Conservation (phyloP, 495 filamentous ascomycete species). For the Aspergillus bridgeri region DNA sequence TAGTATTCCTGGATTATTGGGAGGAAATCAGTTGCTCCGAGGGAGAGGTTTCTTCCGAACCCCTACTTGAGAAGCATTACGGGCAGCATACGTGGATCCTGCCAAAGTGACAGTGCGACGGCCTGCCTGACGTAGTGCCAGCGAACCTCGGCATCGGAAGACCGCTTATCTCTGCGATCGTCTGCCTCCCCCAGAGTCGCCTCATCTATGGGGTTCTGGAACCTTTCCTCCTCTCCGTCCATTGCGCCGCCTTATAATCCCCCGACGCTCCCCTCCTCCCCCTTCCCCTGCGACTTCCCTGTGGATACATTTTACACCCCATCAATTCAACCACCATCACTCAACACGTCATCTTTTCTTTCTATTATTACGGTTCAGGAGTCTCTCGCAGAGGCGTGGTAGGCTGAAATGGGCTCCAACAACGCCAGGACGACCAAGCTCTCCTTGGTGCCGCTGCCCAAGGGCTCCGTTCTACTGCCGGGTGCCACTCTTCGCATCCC, state of each 20-base stretch:
- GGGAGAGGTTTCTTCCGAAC: no score
- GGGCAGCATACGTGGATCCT: not conserved
- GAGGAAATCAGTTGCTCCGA: not conserved
- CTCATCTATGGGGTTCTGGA: slow-evolving; percentile 33
- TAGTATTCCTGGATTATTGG: not conserved
- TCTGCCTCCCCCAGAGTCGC: slow-evolving; percentile 37
- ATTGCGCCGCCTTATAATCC: slow-evolving; percentile 1
- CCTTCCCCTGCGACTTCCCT: slow-evolving; percentile 4
- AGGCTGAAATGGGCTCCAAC: slow-evolving; percentile 40
- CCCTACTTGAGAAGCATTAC: not conserved
- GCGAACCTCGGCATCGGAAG: slow-evolving; percentile 44
- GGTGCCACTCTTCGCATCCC: slow-evolving; percentile 74
- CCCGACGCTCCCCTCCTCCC: not conserved
- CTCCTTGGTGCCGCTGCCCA: slow-evolving; percentile 72
- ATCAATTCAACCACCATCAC: not conserved
- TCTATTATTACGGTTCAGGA: slow-evolving; percentile 5
- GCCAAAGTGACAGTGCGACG: not conserved
- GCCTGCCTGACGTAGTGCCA: slow-evolving; percentile 6
- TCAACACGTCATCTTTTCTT: not conserved
- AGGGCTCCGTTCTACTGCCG: slow-evolving; percentile 73
- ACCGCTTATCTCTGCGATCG: slow-evolving; percentile 31
- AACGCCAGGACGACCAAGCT: slow-evolving; percentile 51
- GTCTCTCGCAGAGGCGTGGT: not conserved
- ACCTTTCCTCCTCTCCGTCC: slow-evolving; percentile 17
- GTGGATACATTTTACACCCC: not conserved